phyloP scores from a whole-genome alignment of 208 protist genomes.

The Leishmania guyanensis region DNA sequence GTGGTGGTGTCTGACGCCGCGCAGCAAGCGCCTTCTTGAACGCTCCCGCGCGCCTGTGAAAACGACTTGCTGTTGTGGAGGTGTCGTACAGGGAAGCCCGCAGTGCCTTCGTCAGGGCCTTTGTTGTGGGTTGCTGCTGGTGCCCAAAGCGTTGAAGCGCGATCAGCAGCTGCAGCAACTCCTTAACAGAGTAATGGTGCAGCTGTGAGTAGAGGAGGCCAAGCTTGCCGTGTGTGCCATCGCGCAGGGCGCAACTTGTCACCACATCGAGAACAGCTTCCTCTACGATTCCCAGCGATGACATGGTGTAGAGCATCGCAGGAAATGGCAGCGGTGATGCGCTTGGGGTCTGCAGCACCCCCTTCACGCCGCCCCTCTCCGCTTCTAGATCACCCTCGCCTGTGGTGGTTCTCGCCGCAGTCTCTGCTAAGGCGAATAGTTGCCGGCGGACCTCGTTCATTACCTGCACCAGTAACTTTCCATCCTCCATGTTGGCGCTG shows the following conservation, averaged over 20 bases:
- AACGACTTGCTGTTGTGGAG: constrained; percentile 4
- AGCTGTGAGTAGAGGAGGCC: constrained; percentile 52
- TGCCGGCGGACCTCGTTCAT: constrained; percentile 56
- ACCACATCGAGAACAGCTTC: constrained; percentile 52
- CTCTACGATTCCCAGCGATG: constrained; percentile 56
- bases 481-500: constrained; percentile 56
- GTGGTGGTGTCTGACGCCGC: background rate
- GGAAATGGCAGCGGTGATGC: constrained; percentile 36
- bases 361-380: background rate
- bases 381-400: background rate
- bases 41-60: constrained; percentile 11
- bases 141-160: constrained; percentile 77
- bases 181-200: constrained; percentile 28
- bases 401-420: background rate
- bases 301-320: constrained; percentile 55
- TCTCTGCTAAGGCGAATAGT: constrained; percentile 26
- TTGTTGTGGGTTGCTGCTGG: constrained; percentile 55
- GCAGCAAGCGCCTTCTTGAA: constrained; percentile 14
- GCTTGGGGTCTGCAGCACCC: background rate
- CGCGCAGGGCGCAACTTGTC: constrained; percentile 8
- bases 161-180: constrained; percentile 54
- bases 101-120: constrained; percentile 25
- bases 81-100: constrained; percentile 19
- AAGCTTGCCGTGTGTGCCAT: background rate
- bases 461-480: constrained; percentile 57